Evolutionary conservation across 192 early-diverging fungal species (phyloP).

Genomic region (Mortierella claussenii): DNA sequence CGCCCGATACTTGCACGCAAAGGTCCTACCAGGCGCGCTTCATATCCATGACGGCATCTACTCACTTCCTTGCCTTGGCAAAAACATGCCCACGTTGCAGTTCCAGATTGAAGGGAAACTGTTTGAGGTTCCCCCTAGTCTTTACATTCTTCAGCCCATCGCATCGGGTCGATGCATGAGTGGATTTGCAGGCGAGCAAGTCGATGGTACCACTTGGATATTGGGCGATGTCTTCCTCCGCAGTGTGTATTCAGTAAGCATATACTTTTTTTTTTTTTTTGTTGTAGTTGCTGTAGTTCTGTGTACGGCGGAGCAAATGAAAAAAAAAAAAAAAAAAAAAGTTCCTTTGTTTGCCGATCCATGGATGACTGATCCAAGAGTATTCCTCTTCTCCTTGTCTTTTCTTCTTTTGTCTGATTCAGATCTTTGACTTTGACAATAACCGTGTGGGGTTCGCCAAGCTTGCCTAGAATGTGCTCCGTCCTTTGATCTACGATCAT

Average conservation of each 20-base stretch:
- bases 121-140: conserved; percentile 35
- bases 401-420: not conserved
- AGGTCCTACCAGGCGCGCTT: conserved; percentile 29
- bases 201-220: conserved; percentile 49
- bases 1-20: conserved; percentile 32
- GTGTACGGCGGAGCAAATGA: too few species aligned
- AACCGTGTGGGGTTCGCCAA: conserved; percentile 44
- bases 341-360: too few species aligned
- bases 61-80: conserved; percentile 32
- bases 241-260: conserved; percentile 42
- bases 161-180: conserved; percentile 50
- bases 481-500: too few species aligned
- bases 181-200: conserved; percentile 46
- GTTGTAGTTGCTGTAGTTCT: too few species aligned
- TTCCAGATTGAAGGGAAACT: conserved; percentile 26
- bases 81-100: conserved; percentile 25
- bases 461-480: conserved; percentile 7
- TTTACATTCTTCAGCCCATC: conserved; percentile 39
- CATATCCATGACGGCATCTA: conserved; percentile 48
- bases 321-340: too few species aligned
- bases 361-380: not conserved
- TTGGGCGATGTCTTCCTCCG: conserved; percentile 49
- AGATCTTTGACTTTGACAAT: conserved; percentile 51
- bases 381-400: not conserved
- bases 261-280: not conserved